Conservation (phyloP, 2,329 filamentous ascomycete genomes). For the Aspergillus sp. region DNA sequence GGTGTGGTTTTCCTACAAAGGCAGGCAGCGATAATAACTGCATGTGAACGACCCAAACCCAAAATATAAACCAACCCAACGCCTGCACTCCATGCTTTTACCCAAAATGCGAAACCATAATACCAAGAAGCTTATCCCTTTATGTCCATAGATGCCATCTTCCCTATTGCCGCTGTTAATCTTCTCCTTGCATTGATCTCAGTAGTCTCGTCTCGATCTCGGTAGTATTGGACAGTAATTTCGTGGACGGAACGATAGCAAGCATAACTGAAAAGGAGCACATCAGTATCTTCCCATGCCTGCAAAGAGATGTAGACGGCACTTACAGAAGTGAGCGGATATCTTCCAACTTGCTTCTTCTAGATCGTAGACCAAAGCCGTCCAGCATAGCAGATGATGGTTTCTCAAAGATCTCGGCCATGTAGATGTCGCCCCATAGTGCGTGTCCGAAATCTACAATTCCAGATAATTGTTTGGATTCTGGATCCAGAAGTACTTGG, state of each 20-base stretch:
- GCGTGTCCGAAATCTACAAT: constrained; percentile 50
- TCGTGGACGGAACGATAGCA: constrained; percentile 34
- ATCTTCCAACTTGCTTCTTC: constrained; percentile 18
- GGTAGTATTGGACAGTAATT: constrained; percentile 37
- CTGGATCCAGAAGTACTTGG: constrained; percentile 49
- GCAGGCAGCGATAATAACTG: no score
- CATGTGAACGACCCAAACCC: no score
- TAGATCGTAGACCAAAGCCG: constrained; percentile 26
- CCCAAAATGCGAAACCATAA: no score
- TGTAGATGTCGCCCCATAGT: constrained; percentile 53
- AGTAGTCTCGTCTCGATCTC: constrained; percentile 26
- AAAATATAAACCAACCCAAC: no score
- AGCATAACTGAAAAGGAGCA: constrained; percentile 25
- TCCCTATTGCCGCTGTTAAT: constrained; percentile 25
- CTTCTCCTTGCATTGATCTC: constrained; percentile 34
- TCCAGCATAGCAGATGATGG: constrained; percentile 31
- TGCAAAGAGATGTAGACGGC: background rate
- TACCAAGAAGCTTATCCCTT: no score
- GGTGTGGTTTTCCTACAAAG: no score
- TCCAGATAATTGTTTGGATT: constrained; percentile 45
- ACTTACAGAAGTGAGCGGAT: constrained; percentile 33
- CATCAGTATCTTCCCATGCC: background rate
- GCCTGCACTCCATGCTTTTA: no score
- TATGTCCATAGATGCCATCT: constrained; percentile 14
- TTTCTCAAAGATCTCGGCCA: constrained; percentile 47